Conservation (phyloP, 805 yeast species). For the Starmera quercuum region DNA sequence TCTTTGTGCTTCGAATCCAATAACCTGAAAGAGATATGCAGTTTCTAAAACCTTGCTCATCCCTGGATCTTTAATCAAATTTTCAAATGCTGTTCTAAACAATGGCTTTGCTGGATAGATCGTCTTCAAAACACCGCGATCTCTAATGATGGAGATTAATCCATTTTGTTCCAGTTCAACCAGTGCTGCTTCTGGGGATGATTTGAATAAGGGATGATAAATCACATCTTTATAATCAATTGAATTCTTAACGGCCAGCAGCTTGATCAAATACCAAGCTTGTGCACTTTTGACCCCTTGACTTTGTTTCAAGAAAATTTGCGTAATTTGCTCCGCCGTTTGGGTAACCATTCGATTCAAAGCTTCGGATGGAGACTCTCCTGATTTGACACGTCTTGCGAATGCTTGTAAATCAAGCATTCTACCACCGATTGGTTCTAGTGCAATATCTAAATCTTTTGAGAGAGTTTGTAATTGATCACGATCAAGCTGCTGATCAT, state of each 20-base stretch:
- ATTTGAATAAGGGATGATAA: constrained; percentile 51
- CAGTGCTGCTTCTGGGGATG: constrained; percentile 47
- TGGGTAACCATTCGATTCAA: constrained; percentile 73
- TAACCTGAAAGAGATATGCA: constrained; percentile 44
- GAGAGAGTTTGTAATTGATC: constrained; percentile 13
- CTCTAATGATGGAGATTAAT: constrained; percentile 60
- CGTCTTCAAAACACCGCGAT: constrained; percentile 63
- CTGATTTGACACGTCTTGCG: constrained; percentile 79
- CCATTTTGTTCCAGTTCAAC: constrained; percentile 74
- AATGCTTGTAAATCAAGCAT: constrained; percentile 90
- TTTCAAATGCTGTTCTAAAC: constrained; percentile 69
- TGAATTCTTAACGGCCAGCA: constrained; percentile 41
- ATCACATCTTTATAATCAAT: constrained; percentile 45
- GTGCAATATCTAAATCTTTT: constrained; percentile 41
- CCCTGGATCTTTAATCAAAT: constrained; percentile 49
- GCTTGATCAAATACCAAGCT: constrained; percentile 77
- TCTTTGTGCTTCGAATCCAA: constrained; percentile 52
- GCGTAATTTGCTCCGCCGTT: constrained; percentile 82
- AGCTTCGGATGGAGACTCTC: constrained; percentile 77
- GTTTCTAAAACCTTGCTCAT: constrained; percentile 58
- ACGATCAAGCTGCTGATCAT: constrained; percentile 14
- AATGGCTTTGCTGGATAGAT: constrained; percentile 81
- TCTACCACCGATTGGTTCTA: constrained; percentile 87
- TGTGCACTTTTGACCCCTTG: constrained; percentile 67
- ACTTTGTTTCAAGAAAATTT: constrained; percentile 52